Evolutionary conservation across 352 stramenopile genomes (phyloP), one percentile per base, ranked within the genome.

Genomic region (Globisporangium nagaii): DNA sequence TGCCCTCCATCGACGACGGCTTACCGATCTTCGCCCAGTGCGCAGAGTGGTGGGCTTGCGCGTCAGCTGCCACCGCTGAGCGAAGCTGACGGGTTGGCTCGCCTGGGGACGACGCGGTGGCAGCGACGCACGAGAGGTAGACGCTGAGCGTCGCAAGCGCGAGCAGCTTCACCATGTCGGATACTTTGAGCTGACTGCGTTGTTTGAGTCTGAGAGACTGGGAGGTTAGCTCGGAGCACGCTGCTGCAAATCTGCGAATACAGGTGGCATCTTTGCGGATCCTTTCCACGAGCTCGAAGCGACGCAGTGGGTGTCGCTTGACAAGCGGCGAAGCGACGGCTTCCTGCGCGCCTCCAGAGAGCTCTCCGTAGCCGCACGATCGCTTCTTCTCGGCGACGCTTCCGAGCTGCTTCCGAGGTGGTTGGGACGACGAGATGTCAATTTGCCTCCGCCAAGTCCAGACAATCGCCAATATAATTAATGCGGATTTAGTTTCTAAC

Each of bases 401-500:
- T n/a, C n/a, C n/a, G n/a, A n/a, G n/a, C n/a, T n/a, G n/a, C n/a
- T n/a, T n/a, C n/a, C n/a, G n/a, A n/a, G n/a, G n/a, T n/a, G n/a
- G n/a, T n/a, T n/a, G n/a, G n/a, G n/a, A n/a, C n/a, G n/a, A n/a
- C n/a, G n/a, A n/a, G n/a, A n/a, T n/a, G n/a, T n/a, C n/a, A n/a
- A n/a, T n/a, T n/a, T n/a, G n/a, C n/a, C n/a, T n/a, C n/a, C n/a
- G n/a, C n/a, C n/a, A n/a, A n/a, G n/a, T n/a, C n/a, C n/a, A n/a
- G n/a, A n/a, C n/a, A n/a, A n/a, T n/a, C n/a, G 36, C 19, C 36
- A 45, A 55, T 55, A 55, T 46, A 55, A 55, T 55, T 55, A 55
- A 31, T 44, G 24, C 25, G 48, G 34, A 43, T 55, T 43, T 43
- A 44, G 15, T 46, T 50, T 55, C 25, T 44, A 55, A 55, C 35